Percentiles rank a stretch among this genome's conserved stretches.
Conservation (phyloP, 768 basidiomycete species). For the Panaeolus papilionaceus region DNA sequence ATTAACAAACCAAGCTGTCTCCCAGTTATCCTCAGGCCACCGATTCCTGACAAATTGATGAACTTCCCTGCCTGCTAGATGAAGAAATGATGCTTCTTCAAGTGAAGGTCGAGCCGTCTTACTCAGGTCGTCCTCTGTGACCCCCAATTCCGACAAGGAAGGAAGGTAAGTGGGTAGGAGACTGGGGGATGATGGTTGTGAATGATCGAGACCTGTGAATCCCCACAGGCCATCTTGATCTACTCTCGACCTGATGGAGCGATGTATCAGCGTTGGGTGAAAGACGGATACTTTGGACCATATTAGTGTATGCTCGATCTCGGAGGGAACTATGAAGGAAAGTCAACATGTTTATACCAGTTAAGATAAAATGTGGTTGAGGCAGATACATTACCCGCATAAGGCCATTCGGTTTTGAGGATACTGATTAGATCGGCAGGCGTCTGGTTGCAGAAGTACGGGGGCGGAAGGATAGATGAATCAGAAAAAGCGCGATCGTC, state of each 20-base stretch:
- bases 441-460: slow-evolving; percentile 70
- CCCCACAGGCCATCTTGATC: slow-evolving; percentile 83
- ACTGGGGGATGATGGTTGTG: slow-evolving; percentile 62
- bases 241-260: slow-evolving; percentile 59
- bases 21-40: slow-evolving; percentile 79
- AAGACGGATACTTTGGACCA: slow-evolving; percentile 82
- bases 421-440: slow-evolving; percentile 67
- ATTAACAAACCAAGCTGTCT: slow-evolving; percentile 92
- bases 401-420: slow-evolving; percentile 88
- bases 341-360: neutral
- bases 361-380: too few species aligned
- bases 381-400: slow-evolving; percentile 58
- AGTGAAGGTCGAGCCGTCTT: slow-evolving; percentile 25
- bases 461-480: slow-evolving; percentile 44
- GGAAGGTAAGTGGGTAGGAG: slow-evolving; percentile 61
- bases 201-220: slow-evolving; percentile 67
- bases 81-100: slow-evolving; percentile 59
- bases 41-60: slow-evolving; percentile 64
- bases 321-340: slow-evolving; percentile 58
- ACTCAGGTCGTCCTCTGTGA: too few species aligned
- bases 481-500: slow-evolving; percentile 34
- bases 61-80: slow-evolving; percentile 61
- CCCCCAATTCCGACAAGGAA: slow-evolving; percentile 58
- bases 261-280: slow-evolving; percentile 59
- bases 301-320: slow-evolving; percentile 78